Evolutionary conservation across 1,284 basidiomycete species (phyloP), one percentile per base, ranked within the genome.

Genomic region (Ustanciosporium gigantosporum): DNA sequence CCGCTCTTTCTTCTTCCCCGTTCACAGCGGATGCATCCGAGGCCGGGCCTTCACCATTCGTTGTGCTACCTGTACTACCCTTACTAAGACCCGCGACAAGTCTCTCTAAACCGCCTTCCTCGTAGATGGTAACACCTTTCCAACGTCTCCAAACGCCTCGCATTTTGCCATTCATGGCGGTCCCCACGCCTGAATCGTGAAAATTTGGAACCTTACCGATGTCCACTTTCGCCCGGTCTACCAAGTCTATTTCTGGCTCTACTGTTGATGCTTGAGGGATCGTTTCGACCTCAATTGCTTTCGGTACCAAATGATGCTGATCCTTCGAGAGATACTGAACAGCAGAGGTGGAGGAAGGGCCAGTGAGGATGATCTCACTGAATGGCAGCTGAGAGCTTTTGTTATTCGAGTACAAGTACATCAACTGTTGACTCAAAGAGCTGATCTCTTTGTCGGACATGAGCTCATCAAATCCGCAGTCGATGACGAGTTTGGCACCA

Each of bases 401-500:
- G 78, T 97, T 94, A 36, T 85, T 84, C 62, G 88, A 88, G 79
- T 97, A 96, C 25, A 89, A 86, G 75, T 89, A 95, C 25, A 86
- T 87, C 43, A 97, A 81, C 79, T 98, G 95, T 29, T 88, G 88
- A 37, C 84, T 85, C 74, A 98, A 83, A 16, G 91, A 95, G 55
- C 82, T 85, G 55, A 94, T 83, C 82, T 98, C 95, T 90, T 91
- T 92, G 46, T 92, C 91, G 38, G 81, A 85, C 95, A 98, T 98
- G 79, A 88, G 83, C 37, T 91, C 86, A 78, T 99, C 95, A 76
- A 98, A 99, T 2, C 87, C 91, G 6, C 95, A 82, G 80, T 99
- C 95, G 22, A 98, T 80, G 17, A 95, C 85, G 2, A 98, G 83
- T 25, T 83, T 84, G 16, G 74, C 73, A 29, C 48, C 44, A 73